Evolutionary conservation across 2,329 filamentous ascomycete genomes (phyloP).

Genomic region (Fusarium poae): DNA sequence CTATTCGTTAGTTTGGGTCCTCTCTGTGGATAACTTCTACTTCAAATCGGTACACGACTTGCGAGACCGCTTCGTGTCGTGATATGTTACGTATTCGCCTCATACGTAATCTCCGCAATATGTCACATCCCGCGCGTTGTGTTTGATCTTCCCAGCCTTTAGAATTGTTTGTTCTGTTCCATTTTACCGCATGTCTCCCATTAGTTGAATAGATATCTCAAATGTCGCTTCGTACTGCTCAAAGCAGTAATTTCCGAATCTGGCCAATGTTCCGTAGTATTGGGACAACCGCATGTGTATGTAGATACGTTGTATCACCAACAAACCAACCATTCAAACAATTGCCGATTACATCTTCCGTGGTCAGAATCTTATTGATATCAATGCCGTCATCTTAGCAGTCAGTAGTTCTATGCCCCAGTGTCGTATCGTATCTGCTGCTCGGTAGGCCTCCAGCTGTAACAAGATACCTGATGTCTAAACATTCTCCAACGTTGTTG

Average conservation of each 20-base stretch:
- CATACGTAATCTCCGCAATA: conserved; percentile 33
- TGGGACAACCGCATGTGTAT: conserved; percentile 4
- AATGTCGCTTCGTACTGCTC: conserved; percentile 19
- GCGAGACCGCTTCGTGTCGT: background rate
- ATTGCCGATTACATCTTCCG: conserved; percentile 2
- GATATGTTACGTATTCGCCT: conserved; percentile 29
- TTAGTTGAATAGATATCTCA: background rate
- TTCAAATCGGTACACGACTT: conserved; percentile 6
- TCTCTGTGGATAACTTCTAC: conserved; percentile 28
- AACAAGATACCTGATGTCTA: conserved; percentile 8
- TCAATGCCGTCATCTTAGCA: conserved; percentile 3
- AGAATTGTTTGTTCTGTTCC: background rate
- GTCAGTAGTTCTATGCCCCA: background rate
- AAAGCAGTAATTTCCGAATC: conserved; percentile 12
- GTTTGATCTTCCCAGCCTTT: conserved; percentile 16
- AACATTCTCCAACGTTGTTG: conserved; percentile 8
- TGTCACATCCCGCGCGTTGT: conserved; percentile 23
- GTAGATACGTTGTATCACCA: conserved; percentile 8
- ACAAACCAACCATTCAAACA: conserved; percentile 5
- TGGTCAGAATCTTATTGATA: conserved; percentile 7
- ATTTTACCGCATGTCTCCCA: conserved; percentile 11
- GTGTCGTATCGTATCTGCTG: conserved; percentile 1
- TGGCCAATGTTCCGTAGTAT: conserved; percentile 12
- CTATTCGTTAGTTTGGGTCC: conserved; percentile 23
- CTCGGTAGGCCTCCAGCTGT: background rate